Evolutionary conservation across 495 filamentous ascomycete genomes (phyloP).

Genomic region (Aspergillus conjunctus): DNA sequence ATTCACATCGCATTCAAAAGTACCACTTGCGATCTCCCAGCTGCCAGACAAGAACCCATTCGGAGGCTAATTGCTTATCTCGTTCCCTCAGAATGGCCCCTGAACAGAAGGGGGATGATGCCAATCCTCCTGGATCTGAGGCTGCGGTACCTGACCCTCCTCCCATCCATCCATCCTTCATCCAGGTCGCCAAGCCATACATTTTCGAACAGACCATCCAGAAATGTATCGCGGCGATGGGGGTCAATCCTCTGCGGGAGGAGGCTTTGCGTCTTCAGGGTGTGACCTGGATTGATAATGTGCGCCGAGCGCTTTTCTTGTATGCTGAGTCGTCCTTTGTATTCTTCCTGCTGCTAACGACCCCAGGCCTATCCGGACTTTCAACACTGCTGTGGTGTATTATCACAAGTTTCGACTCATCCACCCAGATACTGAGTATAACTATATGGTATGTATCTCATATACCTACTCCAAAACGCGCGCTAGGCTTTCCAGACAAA

Average conservation of each 20-base stretch:
- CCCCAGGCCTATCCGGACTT: conserved; percentile 76
- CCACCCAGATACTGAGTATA: conserved; percentile 74
- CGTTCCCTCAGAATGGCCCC: conserved; percentile 27
- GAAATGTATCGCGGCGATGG: conserved; percentile 55
- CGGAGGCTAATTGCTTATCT: neutral
- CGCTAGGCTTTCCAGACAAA: neutral
- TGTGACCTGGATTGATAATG: conserved; percentile 78
- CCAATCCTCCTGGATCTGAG: conserved; percentile 17
- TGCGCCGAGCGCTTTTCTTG: conserved; percentile 71
- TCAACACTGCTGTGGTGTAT: conserved; percentile 78
- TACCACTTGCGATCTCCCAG: neutral
- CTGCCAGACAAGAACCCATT: conserved; percentile 3
- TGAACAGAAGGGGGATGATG: conserved; percentile 27
- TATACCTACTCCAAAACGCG: neutral
- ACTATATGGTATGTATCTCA: conserved; percentile 44
- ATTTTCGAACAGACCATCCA: conserved; percentile 65
- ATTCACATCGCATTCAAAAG: conserved; percentile 8
- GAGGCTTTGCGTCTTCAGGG: conserved; percentile 73
- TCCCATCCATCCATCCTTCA: conserved; percentile 70
- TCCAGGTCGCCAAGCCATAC: conserved; percentile 69
- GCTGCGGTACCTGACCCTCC: conserved; percentile 31
- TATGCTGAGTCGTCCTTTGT: conserved; percentile 37
- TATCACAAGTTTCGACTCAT: conserved; percentile 87
- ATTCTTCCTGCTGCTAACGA: neutral
- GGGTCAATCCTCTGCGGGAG: conserved; percentile 62